These are phyloP conservation scores for Rhodosporidiobolus sp. DNA, from an alignment of 768 basidiomycete species.

Conservation along the genomic window DNA sequence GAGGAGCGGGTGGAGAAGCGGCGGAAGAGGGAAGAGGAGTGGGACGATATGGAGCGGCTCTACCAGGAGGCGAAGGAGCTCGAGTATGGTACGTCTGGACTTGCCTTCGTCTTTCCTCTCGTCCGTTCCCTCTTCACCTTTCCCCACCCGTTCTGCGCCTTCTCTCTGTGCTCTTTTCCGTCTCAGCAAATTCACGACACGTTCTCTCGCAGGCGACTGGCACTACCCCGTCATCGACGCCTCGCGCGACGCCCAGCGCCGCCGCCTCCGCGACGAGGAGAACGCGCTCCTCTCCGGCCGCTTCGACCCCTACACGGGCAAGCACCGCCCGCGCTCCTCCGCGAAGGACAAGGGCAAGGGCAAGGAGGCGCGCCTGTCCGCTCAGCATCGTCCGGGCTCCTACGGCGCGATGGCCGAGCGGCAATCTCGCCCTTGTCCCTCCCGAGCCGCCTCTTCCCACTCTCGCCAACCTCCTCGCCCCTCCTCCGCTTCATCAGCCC, in stretches of 20 bases:
- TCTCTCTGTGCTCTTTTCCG: too few species aligned
- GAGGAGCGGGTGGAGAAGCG: conserved; percentile 72
- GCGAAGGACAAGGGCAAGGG: conserved; percentile 54
- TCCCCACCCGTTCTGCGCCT: too few species aligned
- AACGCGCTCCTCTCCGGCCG: conserved; percentile 62
- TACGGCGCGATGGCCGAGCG: conserved; percentile 35
- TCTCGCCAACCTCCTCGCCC: background rate
- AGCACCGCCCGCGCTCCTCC: background rate
- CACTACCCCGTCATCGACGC: conserved; percentile 45
- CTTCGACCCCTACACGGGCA: conserved; percentile 2
- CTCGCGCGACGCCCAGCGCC: conserved; percentile 53
- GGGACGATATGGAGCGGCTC: conserved; percentile 59
- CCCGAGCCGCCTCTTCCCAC: background rate
- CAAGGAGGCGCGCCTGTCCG: conserved; percentile 57
- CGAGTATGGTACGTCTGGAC: conserved; percentile 70
- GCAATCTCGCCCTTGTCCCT: background rate
- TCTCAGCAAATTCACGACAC: background rate
- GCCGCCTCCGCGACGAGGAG: conserved; percentile 75
- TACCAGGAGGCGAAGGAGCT: conserved; percentile 73
- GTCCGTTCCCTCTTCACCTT: too few species aligned
- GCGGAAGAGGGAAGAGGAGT: conserved; percentile 54
- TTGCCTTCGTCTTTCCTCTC: too few species aligned
- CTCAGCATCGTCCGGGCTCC: conserved; percentile 31
- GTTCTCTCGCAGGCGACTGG: conserved; percentile 36
- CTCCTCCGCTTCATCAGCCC: background rate